These are phyloP conservation scores for Metschnikowia similis DNA, from an alignment of 805 yeast genomes.

Conservation along the genomic window DNA sequence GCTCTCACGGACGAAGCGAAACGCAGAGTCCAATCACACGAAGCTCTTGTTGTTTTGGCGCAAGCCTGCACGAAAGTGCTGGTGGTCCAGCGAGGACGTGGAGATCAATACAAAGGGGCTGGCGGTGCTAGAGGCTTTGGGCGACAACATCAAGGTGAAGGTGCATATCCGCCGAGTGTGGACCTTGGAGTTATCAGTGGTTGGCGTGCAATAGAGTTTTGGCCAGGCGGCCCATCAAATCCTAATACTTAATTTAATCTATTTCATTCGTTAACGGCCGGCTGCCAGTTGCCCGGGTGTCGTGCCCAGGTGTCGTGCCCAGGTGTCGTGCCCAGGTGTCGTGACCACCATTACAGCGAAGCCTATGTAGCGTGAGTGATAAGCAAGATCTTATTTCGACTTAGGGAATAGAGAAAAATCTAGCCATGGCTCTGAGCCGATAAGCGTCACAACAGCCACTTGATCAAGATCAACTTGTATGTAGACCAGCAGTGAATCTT, in stretches of 20 bases:
- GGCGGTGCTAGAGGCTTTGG: conserved; percentile 18
- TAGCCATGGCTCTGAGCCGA: no score
- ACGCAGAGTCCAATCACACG: conserved; percentile 38
- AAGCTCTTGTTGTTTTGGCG: conserved; percentile 91
- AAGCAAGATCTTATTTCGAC: no score
- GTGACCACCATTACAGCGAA: no score
- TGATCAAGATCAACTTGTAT: no score
- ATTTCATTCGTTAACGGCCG: no score
- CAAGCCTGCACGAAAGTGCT: conserved; percentile 96
- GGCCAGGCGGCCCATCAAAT: not conserved
- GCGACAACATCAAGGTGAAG: conserved; percentile 41
- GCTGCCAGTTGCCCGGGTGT: no score
- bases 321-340: no score
- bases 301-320: no score
- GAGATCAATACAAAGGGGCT: conserved; percentile 38
- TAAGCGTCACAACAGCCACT: no score
- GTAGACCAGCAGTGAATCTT: no score
- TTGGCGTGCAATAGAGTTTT: conserved; percentile 62
- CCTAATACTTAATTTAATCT: not conserved
- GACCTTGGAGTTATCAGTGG: conserved; percentile 89
- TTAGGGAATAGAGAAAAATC: no score
- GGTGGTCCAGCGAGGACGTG: conserved; percentile 80
- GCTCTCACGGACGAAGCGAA: conserved; percentile 45
- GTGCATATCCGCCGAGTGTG: conserved; percentile 91
- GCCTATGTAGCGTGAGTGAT: no score